A percentile compares a stretch with the other conserved stretches of the same genome.
Conservation (phyloP, 495 filamentous ascomycete species). For the Penicillium canariense region DNA sequence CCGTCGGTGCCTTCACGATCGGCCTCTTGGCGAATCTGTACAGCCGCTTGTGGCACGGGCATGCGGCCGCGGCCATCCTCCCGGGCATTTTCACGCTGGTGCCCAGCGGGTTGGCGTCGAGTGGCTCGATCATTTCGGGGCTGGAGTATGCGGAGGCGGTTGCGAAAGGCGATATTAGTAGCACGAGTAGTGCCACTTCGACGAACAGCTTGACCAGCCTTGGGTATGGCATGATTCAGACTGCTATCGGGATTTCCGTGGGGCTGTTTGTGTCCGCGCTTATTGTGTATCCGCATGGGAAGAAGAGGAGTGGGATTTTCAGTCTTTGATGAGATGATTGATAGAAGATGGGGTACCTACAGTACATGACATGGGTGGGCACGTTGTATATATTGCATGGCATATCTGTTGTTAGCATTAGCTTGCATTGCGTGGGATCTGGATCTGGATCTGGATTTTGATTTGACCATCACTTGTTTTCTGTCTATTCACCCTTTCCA, state of each 20-base stretch:
- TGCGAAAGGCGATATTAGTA: conserved; percentile 16
- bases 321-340: conserved; percentile 62
- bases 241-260: conserved; percentile 85
- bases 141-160: conserved; percentile 73
- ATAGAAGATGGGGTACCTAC: no score
- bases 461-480: no score
- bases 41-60: conserved; percentile 70
- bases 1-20: conserved; percentile 77
- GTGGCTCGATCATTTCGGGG: conserved; percentile 76
- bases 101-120: conserved; percentile 77
- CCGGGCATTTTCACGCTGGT: conserved; percentile 95
- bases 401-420: background rate
- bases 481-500: no score
- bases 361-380: no score
- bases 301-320: conserved; percentile 79
- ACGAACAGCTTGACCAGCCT: conserved; percentile 24
- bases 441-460: no score
- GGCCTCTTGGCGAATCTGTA: conserved; percentile 84
- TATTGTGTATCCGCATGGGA: conserved; percentile 78
- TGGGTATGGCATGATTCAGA: conserved; percentile 77
- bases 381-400: background rate
- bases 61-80: conserved; percentile 80
- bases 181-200: conserved; percentile 6
- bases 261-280: conserved; percentile 78
- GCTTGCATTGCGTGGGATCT: background rate